Evolutionary conservation across 108 stramenopile genomes (phyloP), one percentile per base, ranked within the genome.

Genomic region (Bacterosira constricta): DNA sequence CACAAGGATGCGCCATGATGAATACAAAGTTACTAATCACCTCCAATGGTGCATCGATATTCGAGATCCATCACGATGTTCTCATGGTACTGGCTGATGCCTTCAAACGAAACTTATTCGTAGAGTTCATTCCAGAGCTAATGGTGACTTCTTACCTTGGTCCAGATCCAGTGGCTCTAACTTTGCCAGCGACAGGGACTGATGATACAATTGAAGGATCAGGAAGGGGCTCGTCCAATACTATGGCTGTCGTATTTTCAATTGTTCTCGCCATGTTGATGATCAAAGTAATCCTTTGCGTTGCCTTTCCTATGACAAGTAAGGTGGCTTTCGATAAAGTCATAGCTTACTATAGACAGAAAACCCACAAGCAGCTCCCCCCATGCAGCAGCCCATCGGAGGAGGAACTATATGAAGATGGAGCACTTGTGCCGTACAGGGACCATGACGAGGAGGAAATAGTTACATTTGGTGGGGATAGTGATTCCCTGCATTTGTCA

Each of bases 1-100:
- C 67, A 42, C n/a, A 63, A 20, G 71, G 60, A 27, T 80, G 79
- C 26, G 58, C 59, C 37, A 53, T 80, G 11, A 2, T 80, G 25
- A 73, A 29, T 23, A 58, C 60, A 34, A 80, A 59, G 45, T 15
- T 80, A 6, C 57, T 80, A 36, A 53, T 73, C 3, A 80, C 72
- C 15, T 62, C 62, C 12, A 31, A 62, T 11, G 58, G 62, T 38
- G 39, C 30, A 3, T 45, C 71, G 29, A 41, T 57, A 31, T 27
- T 34, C 17, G 55, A 69, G 30, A 67, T 63, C 42, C 79, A 73
- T 32, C 9, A 34, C 38, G 62, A 54, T 54, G 38, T 80, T 18
- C 67, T 80, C 20, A 31, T 35, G 29, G 52, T 80, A 4, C 54
- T 80, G 35, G 13, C 27, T 12, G 72, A 69, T 49, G 66, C 71